Base-by-base conservation (phyloP, 1,284 basidiomycete species). In the Phellopilus nigrolimitatus region DNA sequence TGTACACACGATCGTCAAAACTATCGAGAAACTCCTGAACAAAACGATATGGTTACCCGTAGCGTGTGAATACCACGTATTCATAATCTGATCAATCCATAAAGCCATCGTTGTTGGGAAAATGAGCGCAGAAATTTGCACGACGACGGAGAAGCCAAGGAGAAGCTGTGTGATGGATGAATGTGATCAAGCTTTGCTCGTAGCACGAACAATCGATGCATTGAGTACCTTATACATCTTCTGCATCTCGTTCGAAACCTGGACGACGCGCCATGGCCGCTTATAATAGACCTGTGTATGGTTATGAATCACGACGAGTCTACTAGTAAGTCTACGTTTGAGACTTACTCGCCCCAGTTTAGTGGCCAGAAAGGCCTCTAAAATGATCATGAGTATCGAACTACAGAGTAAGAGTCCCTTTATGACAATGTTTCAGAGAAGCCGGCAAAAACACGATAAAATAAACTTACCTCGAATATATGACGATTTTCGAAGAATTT, bases 41-140 rank as follows among this genome's bases (percentile, higher is more conserved):
- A 62, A 15, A 48, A 34, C 17, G 30, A 45, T 24, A 33, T 53
- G 40, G 27, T 19, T 38, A 39, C 51, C 53, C 9, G 43, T 59
- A 33, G 53, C 53, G 6, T 31, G 21, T 39, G 17, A 21, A 15
- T 43, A 43, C 21, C 36, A 46, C 7, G 55, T 46, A 17, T 49
- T 45, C 30, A 46, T 19, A 37, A 59, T 36, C 15, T 59, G 58
- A 41, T 61, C 57, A 28, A 62, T 42, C 53, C 56, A 62, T n/a
- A 63, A 47, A 8, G 51, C 60, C 40, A 57, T 53, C 28, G 55
- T 57, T 9, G 57, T 43, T 28, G 60, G 40, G 28, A 63, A 57
- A 38, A 60, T 56, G 38, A 62, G 59, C 17, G 54, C 55, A 17
- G 61, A 47, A 2, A 63, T 56, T 43, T 62, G 62, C 8, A 61